phyloP scores from a whole-genome alignment of 352 stramenopile species.

The Aphanomyces stellatus region DNA sequence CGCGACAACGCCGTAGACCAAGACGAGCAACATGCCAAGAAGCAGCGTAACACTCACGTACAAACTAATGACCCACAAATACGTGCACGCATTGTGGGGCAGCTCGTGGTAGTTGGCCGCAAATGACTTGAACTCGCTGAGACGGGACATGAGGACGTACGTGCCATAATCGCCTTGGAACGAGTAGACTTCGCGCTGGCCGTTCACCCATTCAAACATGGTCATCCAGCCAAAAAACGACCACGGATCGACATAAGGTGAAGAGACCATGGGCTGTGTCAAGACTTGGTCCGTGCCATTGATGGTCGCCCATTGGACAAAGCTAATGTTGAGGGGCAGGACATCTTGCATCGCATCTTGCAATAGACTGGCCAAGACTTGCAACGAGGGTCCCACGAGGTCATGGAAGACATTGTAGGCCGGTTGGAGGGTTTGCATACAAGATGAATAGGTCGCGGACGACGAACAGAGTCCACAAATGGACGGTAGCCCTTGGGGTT shows the following conservation, averaged over 20 bases:
- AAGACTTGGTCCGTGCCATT: neutral
- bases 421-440: neutral
- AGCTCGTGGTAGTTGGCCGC: neutral
- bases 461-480: neutral
- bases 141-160: neutral
- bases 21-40: neutral
- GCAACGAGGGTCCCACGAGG: no score
- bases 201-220: neutral
- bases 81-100: neutral
- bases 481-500: no score
- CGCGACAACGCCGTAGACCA: neutral
- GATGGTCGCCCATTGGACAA: neutral
- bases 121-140: neutral
- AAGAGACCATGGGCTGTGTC: neutral
- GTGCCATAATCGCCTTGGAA: slow-evolving; percentile 11
- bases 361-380: no score
- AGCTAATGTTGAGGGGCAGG: neutral
- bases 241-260: neutral
- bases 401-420: no score
- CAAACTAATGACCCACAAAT: neutral
- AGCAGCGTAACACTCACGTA: neutral
- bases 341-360: no score
- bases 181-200: neutral
- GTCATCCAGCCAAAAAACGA: neutral
- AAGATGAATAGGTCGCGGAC: neutral